Conservation (phyloP, 83 land plant species). For the Diphasiastrum complanatum region DNA sequence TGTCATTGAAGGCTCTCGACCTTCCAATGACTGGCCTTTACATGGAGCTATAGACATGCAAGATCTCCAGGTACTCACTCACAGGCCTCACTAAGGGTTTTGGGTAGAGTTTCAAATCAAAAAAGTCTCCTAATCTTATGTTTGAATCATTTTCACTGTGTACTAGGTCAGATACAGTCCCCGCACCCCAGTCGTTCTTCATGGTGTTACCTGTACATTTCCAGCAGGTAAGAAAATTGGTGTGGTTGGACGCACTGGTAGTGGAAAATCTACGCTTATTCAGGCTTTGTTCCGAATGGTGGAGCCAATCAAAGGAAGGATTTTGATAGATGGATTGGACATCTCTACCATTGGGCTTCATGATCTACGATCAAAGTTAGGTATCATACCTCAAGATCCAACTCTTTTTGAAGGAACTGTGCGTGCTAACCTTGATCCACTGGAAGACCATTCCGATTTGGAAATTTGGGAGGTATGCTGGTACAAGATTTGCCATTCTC, state of each 20-base stretch:
- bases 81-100: background rate
- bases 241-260: slow-evolving; percentile 86
- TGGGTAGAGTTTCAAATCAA: background rate
- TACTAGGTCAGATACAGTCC: slow-evolving; percentile 60
- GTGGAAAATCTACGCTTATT: slow-evolving; percentile 78
- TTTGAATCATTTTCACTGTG: background rate
- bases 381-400: slow-evolving; percentile 92
- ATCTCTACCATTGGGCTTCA: slow-evolving; percentile 72
- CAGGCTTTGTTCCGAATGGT: slow-evolving; percentile 78
- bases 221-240: slow-evolving; percentile 83
- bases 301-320: slow-evolving; percentile 60
- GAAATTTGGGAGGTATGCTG: slow-evolving; percentile 70
- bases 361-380: slow-evolving; percentile 62
- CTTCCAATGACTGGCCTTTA: slow-evolving; percentile 67
- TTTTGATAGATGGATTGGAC: slow-evolving; percentile 68
- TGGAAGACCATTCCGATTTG: slow-evolving; percentile 62
- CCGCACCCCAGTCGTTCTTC: slow-evolving; percentile 61
- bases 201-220: slow-evolving; percentile 53
- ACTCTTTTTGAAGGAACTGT: slow-evolving; percentile 78
- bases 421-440: slow-evolving; percentile 83
- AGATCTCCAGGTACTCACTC: slow-evolving; percentile 49
- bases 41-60: slow-evolving; percentile 53
- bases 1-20: slow-evolving; percentile 43
- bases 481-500: background rate
- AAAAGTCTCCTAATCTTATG: background rate